These are phyloP conservation scores for Botryobasidium botryosum DNA, from an alignment of 768 basidiomycete species.

Conservation along the genomic window DNA sequence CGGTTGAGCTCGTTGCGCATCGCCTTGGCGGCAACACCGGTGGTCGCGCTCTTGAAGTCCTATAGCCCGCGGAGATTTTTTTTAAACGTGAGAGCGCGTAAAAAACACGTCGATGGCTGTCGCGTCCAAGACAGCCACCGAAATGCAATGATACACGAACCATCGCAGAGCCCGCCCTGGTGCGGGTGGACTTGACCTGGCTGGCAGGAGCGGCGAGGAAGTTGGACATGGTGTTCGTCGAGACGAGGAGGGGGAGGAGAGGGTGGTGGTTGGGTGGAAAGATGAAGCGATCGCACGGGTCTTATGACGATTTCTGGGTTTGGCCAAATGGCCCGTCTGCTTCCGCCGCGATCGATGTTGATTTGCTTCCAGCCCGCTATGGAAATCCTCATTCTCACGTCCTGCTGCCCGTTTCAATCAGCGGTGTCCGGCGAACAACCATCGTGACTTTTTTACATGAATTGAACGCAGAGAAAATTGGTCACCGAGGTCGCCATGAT, in stretches of 20 bases:
- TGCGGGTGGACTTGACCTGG: conserved; percentile 14
- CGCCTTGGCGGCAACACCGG: conserved; percentile 82
- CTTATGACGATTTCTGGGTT: no score
- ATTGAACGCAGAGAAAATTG: no score
- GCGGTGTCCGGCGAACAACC: no score
- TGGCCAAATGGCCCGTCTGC: no score
- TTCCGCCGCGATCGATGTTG: no score
- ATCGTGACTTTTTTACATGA: no score
- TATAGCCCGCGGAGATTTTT: conserved; percentile 9
- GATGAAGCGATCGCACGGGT: no score
- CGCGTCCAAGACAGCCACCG: not conserved
- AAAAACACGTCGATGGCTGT: not conserved
- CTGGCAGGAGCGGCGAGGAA: conserved; percentile 10
- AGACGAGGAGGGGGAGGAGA: conserved; percentile 6
- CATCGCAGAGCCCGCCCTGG: conserved; percentile 18
- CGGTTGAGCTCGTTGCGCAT: conserved; percentile 97
- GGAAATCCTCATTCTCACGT: no score
- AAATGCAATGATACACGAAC: conserved; percentile 10
- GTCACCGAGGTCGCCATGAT: no score
- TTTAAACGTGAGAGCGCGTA: no score
- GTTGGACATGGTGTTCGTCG: conserved; percentile 6
- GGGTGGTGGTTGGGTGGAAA: not conserved
- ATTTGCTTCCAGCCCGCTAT: no score
- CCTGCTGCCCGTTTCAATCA: no score
- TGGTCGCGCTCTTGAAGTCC: conserved; percentile 94